Percentiles rank a stretch among this genome's conserved stretches.
phyloP scores from a whole-genome alignment of 768 basidiomycete species.

The Phylloporus sp. region DNA sequence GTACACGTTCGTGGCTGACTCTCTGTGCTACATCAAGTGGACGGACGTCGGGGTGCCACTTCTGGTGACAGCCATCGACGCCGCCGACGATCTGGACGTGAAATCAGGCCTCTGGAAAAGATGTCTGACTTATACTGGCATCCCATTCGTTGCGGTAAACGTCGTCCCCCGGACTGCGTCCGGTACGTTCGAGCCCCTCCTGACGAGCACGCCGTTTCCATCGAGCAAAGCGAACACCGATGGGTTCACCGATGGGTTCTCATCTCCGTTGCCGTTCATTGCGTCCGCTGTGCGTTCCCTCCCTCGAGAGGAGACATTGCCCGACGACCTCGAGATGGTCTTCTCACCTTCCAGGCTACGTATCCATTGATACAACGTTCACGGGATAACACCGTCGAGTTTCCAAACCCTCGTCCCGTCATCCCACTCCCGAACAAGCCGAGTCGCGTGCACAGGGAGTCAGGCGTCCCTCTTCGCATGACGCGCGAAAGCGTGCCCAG shows the following conservation, averaged over 20 bases:
- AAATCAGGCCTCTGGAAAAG: not conserved
- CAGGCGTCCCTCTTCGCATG: too few species aligned
- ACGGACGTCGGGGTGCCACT: conserved; percentile 1
- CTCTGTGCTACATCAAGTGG: conserved; percentile 14
- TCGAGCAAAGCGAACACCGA: not conserved
- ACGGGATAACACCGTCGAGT: conserved; percentile 11
- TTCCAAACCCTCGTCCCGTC: too few species aligned
- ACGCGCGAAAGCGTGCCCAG: too few species aligned
- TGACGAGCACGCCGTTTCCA: conserved; percentile 17
- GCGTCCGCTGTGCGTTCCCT: not conserved
- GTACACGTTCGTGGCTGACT: conserved; percentile 22
- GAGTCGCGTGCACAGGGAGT: too few species aligned
- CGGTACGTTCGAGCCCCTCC: conserved; percentile 11
- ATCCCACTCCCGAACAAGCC: too few species aligned
- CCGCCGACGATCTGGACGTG: not conserved
- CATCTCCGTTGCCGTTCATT: not conserved
- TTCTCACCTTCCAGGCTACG: conserved; percentile 2
- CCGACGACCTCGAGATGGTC: not conserved
- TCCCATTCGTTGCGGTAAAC: not conserved
- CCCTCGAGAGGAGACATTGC: not conserved
- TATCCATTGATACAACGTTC: conserved; percentile 6
- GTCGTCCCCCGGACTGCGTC: not conserved
- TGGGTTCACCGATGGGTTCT: too few species aligned
- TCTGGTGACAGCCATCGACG: not conserved
- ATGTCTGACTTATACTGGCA: not conserved